phyloP scores from a whole-genome alignment of 495 filamentous ascomycete species.

The Trichoderma virens region DNA sequence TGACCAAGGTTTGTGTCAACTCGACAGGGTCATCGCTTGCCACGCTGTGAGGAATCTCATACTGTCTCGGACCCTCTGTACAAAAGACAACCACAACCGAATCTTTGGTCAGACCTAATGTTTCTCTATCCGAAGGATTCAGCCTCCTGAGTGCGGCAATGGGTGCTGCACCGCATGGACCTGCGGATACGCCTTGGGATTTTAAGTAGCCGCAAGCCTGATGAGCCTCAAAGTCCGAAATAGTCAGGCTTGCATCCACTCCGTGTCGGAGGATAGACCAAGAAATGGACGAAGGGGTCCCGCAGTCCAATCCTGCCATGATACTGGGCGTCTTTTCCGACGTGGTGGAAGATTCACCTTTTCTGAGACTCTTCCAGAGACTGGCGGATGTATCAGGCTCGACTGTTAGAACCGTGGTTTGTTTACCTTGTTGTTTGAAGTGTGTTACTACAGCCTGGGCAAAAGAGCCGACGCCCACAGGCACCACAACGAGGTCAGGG shows the following conservation, averaged over 20 bases:
- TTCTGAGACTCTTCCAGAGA: conserved; percentile 42
- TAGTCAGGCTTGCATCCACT: conserved; percentile 50
- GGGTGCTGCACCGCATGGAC: conserved; percentile 58
- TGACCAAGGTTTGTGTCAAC: conserved; percentile 32
- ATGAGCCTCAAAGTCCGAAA: conserved; percentile 51
- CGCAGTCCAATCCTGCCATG: conserved; percentile 64
- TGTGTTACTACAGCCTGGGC: conserved; percentile 52
- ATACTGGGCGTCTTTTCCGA: conserved; percentile 44
- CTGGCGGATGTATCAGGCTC: conserved; percentile 59
- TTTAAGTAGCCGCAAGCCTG: conserved; percentile 42
- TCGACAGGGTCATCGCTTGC: conserved; percentile 27
- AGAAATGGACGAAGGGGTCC: conserved; percentile 53
- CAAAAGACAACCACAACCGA: conserved; percentile 44
- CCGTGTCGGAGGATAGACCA: conserved; percentile 50
- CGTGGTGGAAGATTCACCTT: conserved; percentile 35
- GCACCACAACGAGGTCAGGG: conserved; percentile 37
- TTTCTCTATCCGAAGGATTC: conserved; percentile 19
- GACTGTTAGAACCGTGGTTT: conserved; percentile 43
- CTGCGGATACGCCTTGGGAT: conserved; percentile 37
- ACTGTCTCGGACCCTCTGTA: conserved; percentile 26
- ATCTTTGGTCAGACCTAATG: conserved; percentile 28
- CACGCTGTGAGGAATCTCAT: conserved; percentile 21
- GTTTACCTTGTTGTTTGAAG: conserved; percentile 38
- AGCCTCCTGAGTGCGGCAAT: conserved; percentile 49
- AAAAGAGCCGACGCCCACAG: conserved; percentile 59